These are phyloP conservation scores for Dothideomycetes sp. DNA, from an alignment of 2,329 filamentous ascomycete genomes.

Conservation along the genomic window DNA sequence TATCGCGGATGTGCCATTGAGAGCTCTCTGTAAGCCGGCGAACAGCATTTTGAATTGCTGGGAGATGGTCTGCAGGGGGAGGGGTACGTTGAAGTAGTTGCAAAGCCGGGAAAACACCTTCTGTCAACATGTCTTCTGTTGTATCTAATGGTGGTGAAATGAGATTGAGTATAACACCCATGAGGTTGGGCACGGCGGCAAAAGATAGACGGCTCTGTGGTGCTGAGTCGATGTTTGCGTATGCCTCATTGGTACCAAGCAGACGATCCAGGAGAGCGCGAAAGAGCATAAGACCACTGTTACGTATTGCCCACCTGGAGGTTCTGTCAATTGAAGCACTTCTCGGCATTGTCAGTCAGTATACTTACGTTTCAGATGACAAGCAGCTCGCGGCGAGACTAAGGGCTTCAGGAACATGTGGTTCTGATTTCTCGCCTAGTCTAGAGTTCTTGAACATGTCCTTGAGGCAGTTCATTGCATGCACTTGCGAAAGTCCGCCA, in stretches of 20 bases:
- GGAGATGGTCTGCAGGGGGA: conserved; percentile 47
- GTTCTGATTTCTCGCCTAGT: conserved; percentile 61
- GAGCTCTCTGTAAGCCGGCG: conserved; percentile 53
- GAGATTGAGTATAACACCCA: conserved; percentile 52
- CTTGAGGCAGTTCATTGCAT: conserved; percentile 87
- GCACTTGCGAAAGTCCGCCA: conserved; percentile 71
- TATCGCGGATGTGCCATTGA: conserved; percentile 73
- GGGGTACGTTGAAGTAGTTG: conserved; percentile 66
- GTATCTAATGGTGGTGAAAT: conserved; percentile 25
- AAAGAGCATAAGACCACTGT: conserved; percentile 83
- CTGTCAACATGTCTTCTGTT: background rate
- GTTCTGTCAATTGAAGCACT: conserved; percentile 2
- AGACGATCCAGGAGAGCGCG: conserved; percentile 72
- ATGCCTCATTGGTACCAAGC: conserved; percentile 58
- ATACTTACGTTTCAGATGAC: conserved; percentile 61
- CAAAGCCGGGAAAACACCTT: conserved; percentile 62
- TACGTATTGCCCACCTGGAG: conserved; percentile 84
- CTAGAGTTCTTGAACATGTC: conserved; percentile 80
- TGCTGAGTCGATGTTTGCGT: conserved; percentile 44
- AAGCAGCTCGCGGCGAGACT: conserved; percentile 72
- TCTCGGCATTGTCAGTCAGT: too few relatives aligned
- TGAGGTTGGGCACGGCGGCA: conserved; percentile 55
- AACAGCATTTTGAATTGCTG: conserved; percentile 48
- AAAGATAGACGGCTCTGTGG: conserved; percentile 52
- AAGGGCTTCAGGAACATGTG: conserved; percentile 61